Evolutionary conservation across 371 early-diverging fungal genomes (phyloP).

Genomic region (Capillidium rhysosporum): DNA sequence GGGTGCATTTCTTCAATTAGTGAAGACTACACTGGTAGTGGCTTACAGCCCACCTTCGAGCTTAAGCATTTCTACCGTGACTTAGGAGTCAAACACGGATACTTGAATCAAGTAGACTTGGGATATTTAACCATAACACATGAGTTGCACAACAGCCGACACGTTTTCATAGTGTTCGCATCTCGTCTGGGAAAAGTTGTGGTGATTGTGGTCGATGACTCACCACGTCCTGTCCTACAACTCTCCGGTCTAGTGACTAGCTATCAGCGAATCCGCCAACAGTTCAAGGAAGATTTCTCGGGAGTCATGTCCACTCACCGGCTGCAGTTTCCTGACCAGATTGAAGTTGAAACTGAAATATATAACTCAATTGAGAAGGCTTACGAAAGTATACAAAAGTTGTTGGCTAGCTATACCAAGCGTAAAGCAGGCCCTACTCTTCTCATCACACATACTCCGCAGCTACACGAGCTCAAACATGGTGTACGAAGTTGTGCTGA

Average conservation of each 20-base stretch:
- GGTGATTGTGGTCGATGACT: background rate
- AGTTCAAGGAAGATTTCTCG: background rate
- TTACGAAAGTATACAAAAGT: constrained; percentile 17
- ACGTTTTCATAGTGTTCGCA: constrained; percentile 47
- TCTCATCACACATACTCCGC: constrained; percentile 39
- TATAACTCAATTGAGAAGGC: constrained; percentile 6
- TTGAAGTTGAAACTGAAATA: background rate
- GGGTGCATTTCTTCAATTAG: constrained; percentile 32
- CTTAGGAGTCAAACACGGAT: constrained; percentile 12
- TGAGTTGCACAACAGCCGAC: constrained; percentile 38
- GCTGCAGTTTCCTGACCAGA: background rate
- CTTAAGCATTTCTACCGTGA: constrained; percentile 29
- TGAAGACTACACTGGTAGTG: constrained; percentile 1
- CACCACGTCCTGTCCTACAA: background rate
- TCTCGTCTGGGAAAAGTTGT: constrained; percentile 15
- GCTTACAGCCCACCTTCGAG: background rate
- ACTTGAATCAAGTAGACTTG: constrained; percentile 22
- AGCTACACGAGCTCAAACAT: constrained; percentile 14
- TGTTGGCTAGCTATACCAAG: constrained; percentile 31
- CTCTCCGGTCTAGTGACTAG: background rate
- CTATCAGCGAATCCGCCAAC: background rate
- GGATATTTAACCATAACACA: constrained; percentile 50
- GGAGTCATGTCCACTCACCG: too few species aligned
- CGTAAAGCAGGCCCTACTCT: constrained; percentile 43
- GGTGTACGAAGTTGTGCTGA: constrained; percentile 12